Evolutionary conservation across 306 rosid species (phyloP).

Genomic region (Cucumis melo): DNA sequence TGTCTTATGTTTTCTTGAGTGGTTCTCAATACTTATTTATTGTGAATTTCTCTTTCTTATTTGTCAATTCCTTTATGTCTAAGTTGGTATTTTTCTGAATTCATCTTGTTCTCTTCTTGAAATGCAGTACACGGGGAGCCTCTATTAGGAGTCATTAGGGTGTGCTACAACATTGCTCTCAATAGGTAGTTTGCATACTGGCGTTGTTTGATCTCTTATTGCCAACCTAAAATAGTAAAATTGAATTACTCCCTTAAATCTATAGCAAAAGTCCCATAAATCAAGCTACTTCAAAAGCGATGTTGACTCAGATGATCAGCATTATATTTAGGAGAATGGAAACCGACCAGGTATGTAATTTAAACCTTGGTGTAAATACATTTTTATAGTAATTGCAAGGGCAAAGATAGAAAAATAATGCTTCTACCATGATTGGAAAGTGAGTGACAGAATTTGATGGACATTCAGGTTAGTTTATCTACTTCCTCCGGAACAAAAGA

Average conservation of each 20-base stretch:
- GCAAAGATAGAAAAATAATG: not conserved
- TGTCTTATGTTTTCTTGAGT: not conserved
- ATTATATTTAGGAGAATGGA: conserved; percentile 90
- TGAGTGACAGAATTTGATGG: conserved; percentile 14
- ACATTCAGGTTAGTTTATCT: conserved; percentile 45
- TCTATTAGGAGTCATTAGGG: conserved; percentile 84
- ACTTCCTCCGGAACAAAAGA: conserved; percentile 42
- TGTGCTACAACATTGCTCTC: conserved; percentile 97
- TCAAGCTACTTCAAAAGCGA: conserved; percentile 99
- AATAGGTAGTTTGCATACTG: conserved; percentile 56
- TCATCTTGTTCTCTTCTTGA: conserved; percentile 5
- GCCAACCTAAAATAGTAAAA: conserved; percentile 13
- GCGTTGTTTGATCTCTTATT: conserved; percentile 8
- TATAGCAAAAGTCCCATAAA: conserved; percentile 95
- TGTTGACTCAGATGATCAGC: conserved; percentile 98
- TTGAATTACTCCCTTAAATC: conserved; percentile 21
- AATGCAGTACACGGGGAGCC: conserved; percentile 93
- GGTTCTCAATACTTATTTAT: not conserved
- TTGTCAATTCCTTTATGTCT: not conserved
- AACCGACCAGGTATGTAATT: conserved; percentile 54
- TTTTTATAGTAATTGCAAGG: not conserved
- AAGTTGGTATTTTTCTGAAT: conserved; percentile 2
- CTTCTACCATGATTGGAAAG: conserved; percentile 3
- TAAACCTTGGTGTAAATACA: conserved; percentile 14
- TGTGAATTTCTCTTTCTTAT: not conserved